Base-by-base conservation (phyloP, 345 rosid species). In the Eucalyptus urophylla region DNA sequence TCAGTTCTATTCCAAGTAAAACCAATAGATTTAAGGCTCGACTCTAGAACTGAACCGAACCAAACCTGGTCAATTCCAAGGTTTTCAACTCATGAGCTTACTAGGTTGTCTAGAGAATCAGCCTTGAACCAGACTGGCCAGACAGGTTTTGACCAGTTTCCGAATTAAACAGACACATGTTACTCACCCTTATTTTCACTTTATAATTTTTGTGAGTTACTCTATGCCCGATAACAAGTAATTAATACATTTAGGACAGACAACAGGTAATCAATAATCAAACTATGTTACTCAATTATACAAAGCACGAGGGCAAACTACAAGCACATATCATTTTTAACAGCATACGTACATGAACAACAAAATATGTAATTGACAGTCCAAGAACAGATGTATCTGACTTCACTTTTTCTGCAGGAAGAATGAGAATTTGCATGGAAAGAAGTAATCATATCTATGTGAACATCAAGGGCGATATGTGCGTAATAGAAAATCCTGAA, bases 141-240 rank as follows among this genome's bases (percentile, higher is more conserved):
- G 69, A 17, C 72, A 5, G 0, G 10, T 29, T 29, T 0, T 29
- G 72, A 62, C 10, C 0, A 27, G 1, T 62, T 62, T 14, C 72
- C 3, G 8, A 29, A 7, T 62, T 6, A 14, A 29, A 29, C 0
- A 5, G 16, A 29, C 16, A 14, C 33, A 5, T 62, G 8, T 13
- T 62, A 11, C 31, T 29, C 16, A 62, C 5, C 16, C 3, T 0
- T 27, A 13, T 4, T 62, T 62, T 29, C 16, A 6, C 69, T 13
- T 29, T 0, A 62, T 62, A 27, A 62, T 62, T 62, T 62, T 29
- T 29, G 19, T 14, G 33, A 62, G 33, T 14, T 31, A 29, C 14
- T 62, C 37, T 62, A 13, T 62, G 33, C 0, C 17, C 0, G 4
- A 8, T 7, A 62, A 62, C 16, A 7, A 62, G 17, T 14, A 7